Conservation (phyloP, 352 stramenopile genomes). For the Chrysophaeum taylorii region DNA sequence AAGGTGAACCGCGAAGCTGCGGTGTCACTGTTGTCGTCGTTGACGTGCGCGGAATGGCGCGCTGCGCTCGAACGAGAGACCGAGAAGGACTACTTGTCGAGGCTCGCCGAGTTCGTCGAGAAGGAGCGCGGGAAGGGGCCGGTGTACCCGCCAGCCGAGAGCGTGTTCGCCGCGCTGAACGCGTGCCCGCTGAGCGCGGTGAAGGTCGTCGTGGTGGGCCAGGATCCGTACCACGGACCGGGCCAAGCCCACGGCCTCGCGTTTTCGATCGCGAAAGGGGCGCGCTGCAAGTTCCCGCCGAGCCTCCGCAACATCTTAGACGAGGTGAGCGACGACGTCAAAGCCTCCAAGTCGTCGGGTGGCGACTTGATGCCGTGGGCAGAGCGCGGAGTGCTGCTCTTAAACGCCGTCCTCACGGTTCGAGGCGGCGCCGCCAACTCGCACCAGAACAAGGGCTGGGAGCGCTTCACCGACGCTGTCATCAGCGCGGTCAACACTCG, state of each 20-base stretch:
- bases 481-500: conserved; percentile 62
- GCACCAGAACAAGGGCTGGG: conserved; percentile 90
- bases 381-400: conserved; percentile 80
- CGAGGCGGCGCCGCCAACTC: conserved; percentile 74
- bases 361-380: conserved; percentile 17
- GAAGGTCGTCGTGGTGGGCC: conserved; percentile 82
- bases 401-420: conserved; percentile 96
- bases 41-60: conserved; percentile 20
- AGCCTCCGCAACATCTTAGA: conserved; percentile 97
- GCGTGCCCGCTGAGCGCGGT: conserved; percentile 66
- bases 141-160: conserved; percentile 65
- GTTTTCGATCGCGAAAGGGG: conserved; percentile 72
- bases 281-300: conserved; percentile 62
- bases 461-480: conserved; percentile 89
- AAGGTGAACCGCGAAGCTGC: too few species aligned
- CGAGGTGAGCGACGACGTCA: conserved; percentile 68
- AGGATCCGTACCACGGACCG: conserved; percentile 66
- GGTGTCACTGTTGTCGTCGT: not conserved
- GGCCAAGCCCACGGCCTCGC: conserved; percentile 63
- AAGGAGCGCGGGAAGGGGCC: conserved; percentile 45
- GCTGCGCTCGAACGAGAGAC: conserved; percentile 20
- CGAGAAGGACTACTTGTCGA: conserved; percentile 26
- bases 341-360: conserved; percentile 10
- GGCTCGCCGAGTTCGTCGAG: conserved; percentile 23
- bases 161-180: conserved; percentile 76